These are phyloP conservation scores for Suillus lakei DNA, from an alignment of 768 basidiomycete species.

Conservation along the genomic window DNA sequence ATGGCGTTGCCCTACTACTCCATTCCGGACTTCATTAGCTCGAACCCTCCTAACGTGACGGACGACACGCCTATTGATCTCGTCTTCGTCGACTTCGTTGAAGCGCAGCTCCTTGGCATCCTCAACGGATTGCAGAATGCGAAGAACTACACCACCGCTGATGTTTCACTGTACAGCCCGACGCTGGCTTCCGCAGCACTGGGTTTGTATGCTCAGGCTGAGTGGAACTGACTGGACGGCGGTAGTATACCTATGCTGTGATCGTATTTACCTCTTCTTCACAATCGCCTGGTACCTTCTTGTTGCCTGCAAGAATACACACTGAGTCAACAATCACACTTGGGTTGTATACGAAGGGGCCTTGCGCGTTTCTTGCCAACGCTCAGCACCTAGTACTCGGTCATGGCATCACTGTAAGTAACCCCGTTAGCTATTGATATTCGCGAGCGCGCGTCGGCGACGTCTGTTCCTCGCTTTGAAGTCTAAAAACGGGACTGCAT, in stretches of 20 bases:
- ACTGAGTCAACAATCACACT: not conserved
- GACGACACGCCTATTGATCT: conserved; percentile 65
- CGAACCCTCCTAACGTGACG: conserved; percentile 53
- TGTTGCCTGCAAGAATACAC: not conserved
- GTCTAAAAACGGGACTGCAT: too few relatives aligned
- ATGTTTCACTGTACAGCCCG: conserved; percentile 60
- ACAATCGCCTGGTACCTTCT: not conserved
- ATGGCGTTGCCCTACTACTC: conserved; percentile 59
- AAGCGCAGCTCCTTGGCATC: conserved; percentile 50
- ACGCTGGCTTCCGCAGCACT: conserved; percentile 44
- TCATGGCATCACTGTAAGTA: not conserved
- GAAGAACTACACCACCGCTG: conserved; percentile 52
- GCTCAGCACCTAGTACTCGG: not conserved
- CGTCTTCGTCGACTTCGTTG: conserved; percentile 77
- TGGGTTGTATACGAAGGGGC: not conserved
- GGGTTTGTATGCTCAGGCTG: conserved; percentile 43
- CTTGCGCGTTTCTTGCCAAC: not conserved
- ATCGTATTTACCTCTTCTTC: not conserved
- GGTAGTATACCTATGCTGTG: not conserved
- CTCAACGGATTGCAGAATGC: conserved; percentile 59
- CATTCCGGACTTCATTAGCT: conserved; percentile 63
- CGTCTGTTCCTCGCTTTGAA: too few relatives aligned
- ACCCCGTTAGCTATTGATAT: too few relatives aligned
- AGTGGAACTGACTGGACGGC: conserved; percentile 29
- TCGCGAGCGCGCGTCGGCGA: too few relatives aligned